Conservation (phyloP, 192 early-diverging fungal genomes). For the Phlyctochytrium planicorne region DNA sequence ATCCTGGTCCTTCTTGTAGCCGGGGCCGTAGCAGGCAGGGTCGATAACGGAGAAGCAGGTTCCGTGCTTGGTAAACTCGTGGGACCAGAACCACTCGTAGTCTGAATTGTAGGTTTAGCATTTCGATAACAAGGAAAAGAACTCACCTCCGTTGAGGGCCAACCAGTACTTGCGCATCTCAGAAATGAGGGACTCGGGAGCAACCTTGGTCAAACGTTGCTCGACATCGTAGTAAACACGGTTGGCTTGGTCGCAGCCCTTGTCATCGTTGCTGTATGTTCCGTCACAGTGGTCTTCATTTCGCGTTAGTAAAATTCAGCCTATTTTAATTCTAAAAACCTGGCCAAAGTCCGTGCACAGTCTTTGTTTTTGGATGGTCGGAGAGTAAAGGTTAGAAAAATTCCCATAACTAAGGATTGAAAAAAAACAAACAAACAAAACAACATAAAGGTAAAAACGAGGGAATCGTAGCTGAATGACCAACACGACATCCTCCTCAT, state of each 20-base stretch:
- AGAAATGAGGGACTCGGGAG: slow-evolving; percentile 27
- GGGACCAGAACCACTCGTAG: slow-evolving; percentile 77
- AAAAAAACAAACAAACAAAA: too few species aligned
- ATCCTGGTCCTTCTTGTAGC: slow-evolving; percentile 50
- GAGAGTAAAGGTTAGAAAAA: slow-evolving; percentile 20
- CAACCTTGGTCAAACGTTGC: slow-evolving; percentile 44
- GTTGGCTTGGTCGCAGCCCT: slow-evolving; percentile 62
- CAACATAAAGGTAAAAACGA: too few species aligned
- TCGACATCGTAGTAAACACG: slow-evolving; percentile 58
- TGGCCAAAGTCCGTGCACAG: slow-evolving; percentile 77
- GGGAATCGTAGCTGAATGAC: too few species aligned
- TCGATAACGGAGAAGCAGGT: slow-evolving; percentile 68
- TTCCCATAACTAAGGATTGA: too few species aligned
- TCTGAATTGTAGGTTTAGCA: too few species aligned
- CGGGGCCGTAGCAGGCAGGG: slow-evolving; percentile 55
- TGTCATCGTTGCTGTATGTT: slow-evolving; percentile 33
- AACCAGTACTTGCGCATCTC: slow-evolving; percentile 69
- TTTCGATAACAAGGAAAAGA: too few species aligned
- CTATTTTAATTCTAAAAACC: too few species aligned
- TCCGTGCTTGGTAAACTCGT: slow-evolving; percentile 80
- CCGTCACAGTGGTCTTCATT: slow-evolving; percentile 61
- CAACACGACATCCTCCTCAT: too few species aligned
- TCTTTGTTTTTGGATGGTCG: slow-evolving; percentile 39
- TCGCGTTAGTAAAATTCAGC: too few species aligned
- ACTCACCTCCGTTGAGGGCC: slow-evolving; percentile 65